Evolutionary conservation across 1,284 basidiomycete genomes (phyloP).

Genomic region (Malassezia caprae): DNA sequence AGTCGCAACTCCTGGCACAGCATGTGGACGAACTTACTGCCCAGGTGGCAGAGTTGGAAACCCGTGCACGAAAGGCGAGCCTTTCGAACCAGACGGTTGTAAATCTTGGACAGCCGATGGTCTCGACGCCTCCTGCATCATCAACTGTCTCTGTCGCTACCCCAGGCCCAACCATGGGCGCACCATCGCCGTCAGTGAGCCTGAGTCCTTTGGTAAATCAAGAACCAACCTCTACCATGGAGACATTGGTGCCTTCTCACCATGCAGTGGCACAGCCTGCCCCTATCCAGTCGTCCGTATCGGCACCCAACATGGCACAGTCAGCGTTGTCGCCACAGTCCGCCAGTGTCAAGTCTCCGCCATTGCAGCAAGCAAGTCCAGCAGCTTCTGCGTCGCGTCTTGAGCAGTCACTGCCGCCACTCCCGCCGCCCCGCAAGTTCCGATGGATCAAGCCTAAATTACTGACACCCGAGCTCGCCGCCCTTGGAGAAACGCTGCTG

Average conservation of each 20-base stretch:
- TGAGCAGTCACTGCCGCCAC: slow-evolving; percentile 9
- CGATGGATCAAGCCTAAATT: slow-evolving; percentile 14
- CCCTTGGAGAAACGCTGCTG: slow-evolving; percentile 11
- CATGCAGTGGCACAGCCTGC: not conserved
- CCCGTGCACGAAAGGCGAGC: not conserved
- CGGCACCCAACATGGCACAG: not conserved
- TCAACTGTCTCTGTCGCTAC: not conserved
- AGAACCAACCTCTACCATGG: not conserved
- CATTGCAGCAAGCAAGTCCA: not conserved
- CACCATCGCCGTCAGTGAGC: not conserved
- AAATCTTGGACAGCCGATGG: not conserved
- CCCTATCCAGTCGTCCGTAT: not conserved
- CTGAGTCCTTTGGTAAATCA: not conserved
- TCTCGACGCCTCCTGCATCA: not conserved
- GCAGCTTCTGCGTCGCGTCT: not conserved
- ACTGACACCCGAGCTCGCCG: not conserved
- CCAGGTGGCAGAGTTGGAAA: not conserved
- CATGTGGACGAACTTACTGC: slow-evolving; percentile 3
- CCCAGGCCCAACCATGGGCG: not conserved
- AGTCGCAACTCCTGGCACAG: slow-evolving; percentile 5
- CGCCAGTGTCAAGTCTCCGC: not conserved
- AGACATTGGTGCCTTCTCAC: not conserved
- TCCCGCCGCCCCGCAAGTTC: slow-evolving; percentile 11
- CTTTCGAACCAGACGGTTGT: not conserved
- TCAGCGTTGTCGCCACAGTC: not conserved